Evolutionary conservation across 1,284 basidiomycete genomes (phyloP), one percentile per base, ranked within the genome.

Genomic region (Tilletia indica): DNA sequence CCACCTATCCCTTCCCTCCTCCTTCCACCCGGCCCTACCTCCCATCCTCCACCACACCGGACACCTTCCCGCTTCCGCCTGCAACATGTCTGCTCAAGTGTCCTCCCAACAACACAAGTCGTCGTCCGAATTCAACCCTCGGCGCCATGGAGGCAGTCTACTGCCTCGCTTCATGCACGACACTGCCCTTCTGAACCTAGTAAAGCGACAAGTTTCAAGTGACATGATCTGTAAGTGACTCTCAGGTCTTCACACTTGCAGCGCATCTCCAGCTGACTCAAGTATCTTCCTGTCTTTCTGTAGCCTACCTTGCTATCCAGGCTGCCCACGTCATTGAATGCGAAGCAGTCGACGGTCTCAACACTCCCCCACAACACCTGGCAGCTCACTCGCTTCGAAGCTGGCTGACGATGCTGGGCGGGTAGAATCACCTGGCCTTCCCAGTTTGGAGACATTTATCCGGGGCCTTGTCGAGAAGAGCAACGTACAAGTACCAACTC

Each of bases 401-500:
- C 76, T 78, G 71, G 76, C 76, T 36, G 80, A 82, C 71, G 78
- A 78, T 16, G 78, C 80, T 21, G 80, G 79, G 68, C 79, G 79
- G 75, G 93, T 76, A 67, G 79, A 79, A 74, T 67, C 80, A 74
- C 76, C 80, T 71, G 80, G 79, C 21, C 86, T 93, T n/a, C 91
- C 91, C 5, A 88, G 90, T 54, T 88, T 99, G 70, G 91, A 95
- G 81, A 88, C 91, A 70, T 99, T 98, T 86, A 94, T 99, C 84
- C 87, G 89, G 72, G 89, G 90, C 83, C 88, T 98, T 71, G 91
- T 95, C 80, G 88, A 91, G 79, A 89, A 89, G 82, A 93, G 93
- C 70, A 93, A 94, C 83, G 93, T 98, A 56, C 93, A 95, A 85
- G 93, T 93, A 2, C 89, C 93, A 16, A 98, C 94, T 51, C 88